Evolutionary conservation across 129 eudicot genomes (phyloP).

Genomic region (Solidago caesia): DNA sequence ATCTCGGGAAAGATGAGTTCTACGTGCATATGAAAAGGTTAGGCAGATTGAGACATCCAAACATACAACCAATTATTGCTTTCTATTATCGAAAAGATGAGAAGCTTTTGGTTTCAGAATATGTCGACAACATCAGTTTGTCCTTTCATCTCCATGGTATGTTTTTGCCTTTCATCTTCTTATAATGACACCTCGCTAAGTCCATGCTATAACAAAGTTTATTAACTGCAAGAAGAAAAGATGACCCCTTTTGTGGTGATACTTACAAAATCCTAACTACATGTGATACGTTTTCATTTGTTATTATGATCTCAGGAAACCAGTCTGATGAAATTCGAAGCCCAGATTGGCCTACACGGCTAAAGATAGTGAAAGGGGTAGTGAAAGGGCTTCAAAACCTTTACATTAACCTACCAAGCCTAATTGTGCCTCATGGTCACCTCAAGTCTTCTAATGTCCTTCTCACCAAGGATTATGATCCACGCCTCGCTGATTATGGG

Average conservation of each 20-base stretch:
- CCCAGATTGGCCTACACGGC: slow-evolving; percentile 58
- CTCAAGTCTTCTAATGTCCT: slow-evolving; percentile 71
- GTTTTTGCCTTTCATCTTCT: slow-evolving; percentile 9
- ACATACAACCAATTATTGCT: slow-evolving; percentile 70
- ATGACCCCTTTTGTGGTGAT: background rate
- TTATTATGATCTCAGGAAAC: slow-evolving; percentile 43
- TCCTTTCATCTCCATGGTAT: slow-evolving; percentile 82
- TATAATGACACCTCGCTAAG: background rate
- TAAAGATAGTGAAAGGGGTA: slow-evolving; percentile 61
- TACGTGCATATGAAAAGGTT: slow-evolving; percentile 81
- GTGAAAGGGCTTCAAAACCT: slow-evolving; percentile 58
- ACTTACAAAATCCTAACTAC: background rate
- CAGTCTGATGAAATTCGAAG: slow-evolving; percentile 33
- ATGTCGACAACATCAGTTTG: slow-evolving; percentile 64
- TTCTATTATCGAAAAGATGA: slow-evolving; percentile 79
- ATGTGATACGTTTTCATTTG: slow-evolving; percentile 6
- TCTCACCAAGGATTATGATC: slow-evolving; percentile 47
- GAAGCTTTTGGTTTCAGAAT: slow-evolving; percentile 71
- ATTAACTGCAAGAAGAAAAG: background rate
- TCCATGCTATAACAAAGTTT: background rate
- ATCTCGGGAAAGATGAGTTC: slow-evolving; percentile 69
- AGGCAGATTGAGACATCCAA: slow-evolving; percentile 65
- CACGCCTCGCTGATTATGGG: slow-evolving; percentile 61
- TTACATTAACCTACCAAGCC: slow-evolving; percentile 57
- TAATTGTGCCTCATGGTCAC: slow-evolving; percentile 64